Percentiles rank a stretch among this genome's conserved stretches.
Conservation (phyloP, 1,139 yeast species). For the Geotrichum restrictum region DNA sequence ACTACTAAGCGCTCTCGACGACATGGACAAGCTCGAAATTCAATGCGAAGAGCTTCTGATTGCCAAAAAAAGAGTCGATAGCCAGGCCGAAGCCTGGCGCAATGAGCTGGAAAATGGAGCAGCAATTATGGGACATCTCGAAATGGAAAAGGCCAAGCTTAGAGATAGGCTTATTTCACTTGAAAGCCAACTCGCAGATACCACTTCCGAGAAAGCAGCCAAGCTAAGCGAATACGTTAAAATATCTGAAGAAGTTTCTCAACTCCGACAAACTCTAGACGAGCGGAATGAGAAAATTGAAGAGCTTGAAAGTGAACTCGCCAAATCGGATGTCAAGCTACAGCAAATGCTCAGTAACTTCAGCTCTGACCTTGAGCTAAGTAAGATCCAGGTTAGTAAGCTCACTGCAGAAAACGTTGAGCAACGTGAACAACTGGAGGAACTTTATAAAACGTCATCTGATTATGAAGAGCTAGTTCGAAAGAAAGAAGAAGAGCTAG, state of each 20-base stretch:
- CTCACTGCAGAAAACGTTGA: conserved; percentile 50
- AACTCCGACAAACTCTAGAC: conserved; percentile 26
- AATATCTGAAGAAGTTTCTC: conserved; percentile 34
- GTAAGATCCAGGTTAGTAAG: conserved; percentile 44
- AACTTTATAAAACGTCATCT: conserved; percentile 41
- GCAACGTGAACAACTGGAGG: conserved; percentile 41
- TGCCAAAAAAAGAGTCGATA: conserved; percentile 39
- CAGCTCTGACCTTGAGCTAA: conserved; percentile 34
- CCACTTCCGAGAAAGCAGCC: conserved; percentile 21
- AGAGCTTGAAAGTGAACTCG: conserved; percentile 39
- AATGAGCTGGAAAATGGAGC: conserved; percentile 39
- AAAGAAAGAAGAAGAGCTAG: conserved; percentile 42
- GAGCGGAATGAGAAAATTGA: conserved; percentile 40
- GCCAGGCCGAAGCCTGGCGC: conserved; percentile 34
- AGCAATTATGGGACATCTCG: conserved; percentile 33
- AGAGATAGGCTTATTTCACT: conserved; percentile 27
- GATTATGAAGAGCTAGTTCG: conserved; percentile 40
- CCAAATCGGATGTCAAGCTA: conserved; percentile 37
- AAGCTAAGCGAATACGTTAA: conserved; percentile 23
- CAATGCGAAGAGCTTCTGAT: conserved; percentile 40
- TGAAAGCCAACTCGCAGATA: conserved; percentile 30
- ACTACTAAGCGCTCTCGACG: conserved; percentile 37
- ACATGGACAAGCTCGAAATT: conserved; percentile 39
- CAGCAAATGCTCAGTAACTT: conserved; percentile 30
- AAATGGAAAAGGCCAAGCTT: conserved; percentile 35